Base-by-base conservation (phyloP, 352 stramenopile species). In the Phytophthora quininea region DNA sequence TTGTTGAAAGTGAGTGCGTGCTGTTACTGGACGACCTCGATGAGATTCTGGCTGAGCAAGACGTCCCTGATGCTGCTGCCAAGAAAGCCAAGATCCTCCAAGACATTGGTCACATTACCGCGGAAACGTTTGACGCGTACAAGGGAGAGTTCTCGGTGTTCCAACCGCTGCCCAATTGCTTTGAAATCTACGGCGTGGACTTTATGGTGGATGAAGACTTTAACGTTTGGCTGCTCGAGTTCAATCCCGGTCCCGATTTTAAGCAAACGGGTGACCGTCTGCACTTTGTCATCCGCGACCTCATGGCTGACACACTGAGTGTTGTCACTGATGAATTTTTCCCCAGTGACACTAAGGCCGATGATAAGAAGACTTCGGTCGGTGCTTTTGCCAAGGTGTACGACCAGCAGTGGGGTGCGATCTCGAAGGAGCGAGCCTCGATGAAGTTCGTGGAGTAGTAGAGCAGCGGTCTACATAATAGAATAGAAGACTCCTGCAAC, bases 221-320 rank as follows among this genome's bases (percentile, higher is more conserved):
- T 24, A 82, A 89, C 46, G 79, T 90, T 19, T 88, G 77, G 77
- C 67, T 93, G 24, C 60, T 93, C 24, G 85, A 93, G 62, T 78
- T 91, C 15, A 93, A 93, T 58, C 83, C 85, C n/a, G 79, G 85
- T 9, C 85, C 84, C 31, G 84, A 93, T 43, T 93, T 93, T 42
- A 91, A 93, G 67, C 84, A 91, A 67, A 91, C 80, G 1, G 84
- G 84, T 11, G 67, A 73, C 35, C 78, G 78, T 15, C 68, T 91
- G n/a, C 67, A 87, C 37, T 76, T 77, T 45, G 69, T 91, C 38
- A 87, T 93, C 58, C 75, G 80, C 27, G 78, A 79, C 37, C 63
- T 93, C 49, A 86, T 93, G 70, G 69, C 69, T 31, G 82, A 86
- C 55, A 89, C 77, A 30, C 66, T 93, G 29, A 76, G 69, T 54